Base-by-base conservation (phyloP, 805 yeast species). In the Lipomyces sp. region DNA sequence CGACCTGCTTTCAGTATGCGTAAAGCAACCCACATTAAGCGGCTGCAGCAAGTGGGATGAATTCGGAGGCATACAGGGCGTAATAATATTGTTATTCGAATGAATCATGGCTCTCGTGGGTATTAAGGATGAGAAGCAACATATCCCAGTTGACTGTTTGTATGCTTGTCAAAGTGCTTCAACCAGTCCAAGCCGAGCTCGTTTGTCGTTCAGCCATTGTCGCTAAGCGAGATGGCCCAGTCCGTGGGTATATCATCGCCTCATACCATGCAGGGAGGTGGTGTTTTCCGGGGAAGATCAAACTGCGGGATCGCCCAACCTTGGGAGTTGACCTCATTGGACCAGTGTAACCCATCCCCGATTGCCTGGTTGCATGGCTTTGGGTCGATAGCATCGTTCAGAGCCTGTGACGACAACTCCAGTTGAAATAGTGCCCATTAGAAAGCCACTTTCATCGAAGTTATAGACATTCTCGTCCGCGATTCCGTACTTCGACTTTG, bases 271-370 rank as follows among this genome's bases (percentile, higher is more conserved):
- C 10, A 11, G 53, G 29, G 32, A 59, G 35, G 58, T 59, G 58
- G 50, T 42, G 24, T 24, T 32, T 32, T n/a, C 24, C 57, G 59
- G 7, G 50, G 42, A 29, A 45, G 10, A 62, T 32, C 35, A 55
- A 37, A 57, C 32, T 54, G 64, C 32, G 64, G 63, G 6, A 62
- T 34, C 24, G 63, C 15, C 64, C 63, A 57, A 32, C 64, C 64
- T n/a, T 58, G 64, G 24, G 64, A 13, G 60, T 58, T 63, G 50
- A 60, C 60, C n/a, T 58, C 64, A 24, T 50, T 63, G 60, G 60
- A 63, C 60, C 56, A 63, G 54, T 18, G 59, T 60, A 34, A 53
- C 59, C 64, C 64, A 60, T 42, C 54, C 59, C 32, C 53, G 64
- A 37, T 53, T 54, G 48, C 64, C 59, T n/a, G 58, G 51, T 34